Evolutionary conservation across 1,139 yeast species (phyloP).

Genomic region (Kodamaea sp.): DNA sequence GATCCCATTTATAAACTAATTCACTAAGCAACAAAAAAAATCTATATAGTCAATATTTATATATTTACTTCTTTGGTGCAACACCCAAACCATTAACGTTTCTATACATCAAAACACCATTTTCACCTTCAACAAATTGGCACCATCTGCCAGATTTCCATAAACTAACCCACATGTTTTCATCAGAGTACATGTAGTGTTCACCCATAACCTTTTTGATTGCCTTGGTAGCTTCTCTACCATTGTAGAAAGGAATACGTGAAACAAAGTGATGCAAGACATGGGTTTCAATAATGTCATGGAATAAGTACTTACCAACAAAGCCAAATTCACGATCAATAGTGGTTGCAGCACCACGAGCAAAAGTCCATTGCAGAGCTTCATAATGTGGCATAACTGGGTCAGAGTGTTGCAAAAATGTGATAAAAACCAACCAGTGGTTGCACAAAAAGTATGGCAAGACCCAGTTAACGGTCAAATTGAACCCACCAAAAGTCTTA

Average conservation of each 20-base stretch:
- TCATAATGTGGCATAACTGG: conserved; percentile 78
- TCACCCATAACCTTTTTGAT: conserved; percentile 80
- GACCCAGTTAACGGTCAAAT: conserved; percentile 67
- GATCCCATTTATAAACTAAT: conserved; percentile 54
- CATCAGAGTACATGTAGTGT: conserved; percentile 64
- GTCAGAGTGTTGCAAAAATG: conserved; percentile 82
- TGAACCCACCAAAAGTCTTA: conserved; percentile 58
- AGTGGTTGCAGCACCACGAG: conserved; percentile 86
- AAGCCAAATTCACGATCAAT: conserved; percentile 83
- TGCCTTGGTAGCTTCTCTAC: conserved; percentile 74
- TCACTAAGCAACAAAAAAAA: background rate
- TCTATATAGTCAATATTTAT: conserved; percentile 2
- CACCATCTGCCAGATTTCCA: conserved; percentile 73
- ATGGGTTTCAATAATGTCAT: conserved; percentile 86
- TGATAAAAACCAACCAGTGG: conserved; percentile 87
- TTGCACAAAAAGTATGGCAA: conserved; percentile 78
- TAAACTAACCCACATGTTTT: conserved; percentile 69
- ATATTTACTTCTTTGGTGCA: conserved; percentile 25
- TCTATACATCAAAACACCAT: conserved; percentile 76
- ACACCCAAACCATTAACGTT: conserved; percentile 53
- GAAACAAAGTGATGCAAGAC: conserved; percentile 83
- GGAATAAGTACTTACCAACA: conserved; percentile 76
- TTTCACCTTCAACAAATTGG: conserved; percentile 79
- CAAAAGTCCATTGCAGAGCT: conserved; percentile 74
- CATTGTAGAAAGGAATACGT: conserved; percentile 83